Base-by-base conservation (phyloP, 1,139 yeast genomes). In the Hemisphaericaspora xylanilytica region DNA sequence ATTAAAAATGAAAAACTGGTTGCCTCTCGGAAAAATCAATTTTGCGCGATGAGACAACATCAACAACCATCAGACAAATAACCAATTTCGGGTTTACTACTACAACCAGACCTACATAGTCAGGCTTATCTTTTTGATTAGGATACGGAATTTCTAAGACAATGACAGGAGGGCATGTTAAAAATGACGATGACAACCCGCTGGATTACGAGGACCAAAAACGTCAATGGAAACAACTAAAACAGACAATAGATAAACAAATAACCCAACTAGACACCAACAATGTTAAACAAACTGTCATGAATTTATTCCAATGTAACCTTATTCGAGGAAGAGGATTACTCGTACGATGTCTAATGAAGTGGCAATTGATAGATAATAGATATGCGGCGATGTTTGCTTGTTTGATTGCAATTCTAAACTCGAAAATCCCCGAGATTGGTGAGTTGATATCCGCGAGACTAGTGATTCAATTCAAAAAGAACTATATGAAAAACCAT, bases 341-440 rank as follows among this genome's bases (percentile, higher is more conserved):
- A 3, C 58, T 83, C 24, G 74, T 78, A 17, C 66, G 81, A 38
- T 62, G 73, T 33, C 43, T 85, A 3, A 80, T 86, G 77, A 71
- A 70, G 42, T 70, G 77, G 1, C 88, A 78, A 53, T 57, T 69
- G 53, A 9, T 68, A 72, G 16, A 50, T 53, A 5, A 25, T 17
- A 31, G 41, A 25, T 67, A 64, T 45, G 70, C 84, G 0, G 63
- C 76, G 1, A 67, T 76, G 1, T 80, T 76, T 53, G 80, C 90
- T 0, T 65, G 85, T 1, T 52, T 88, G 31, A 70, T 76, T 0
- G 72, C 82, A 5, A 69, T 84, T 1, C 43, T 88, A 14, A 85
- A 86, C 57, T 73, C 84, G 6, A 80, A 83, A 50, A 56, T 86
- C 5, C 94, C 95, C 0, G 75, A 75, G 31, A 63, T 88, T 17